Conservation (phyloP, 208 protist species). For the Acanthamoeba healyi region DNA sequence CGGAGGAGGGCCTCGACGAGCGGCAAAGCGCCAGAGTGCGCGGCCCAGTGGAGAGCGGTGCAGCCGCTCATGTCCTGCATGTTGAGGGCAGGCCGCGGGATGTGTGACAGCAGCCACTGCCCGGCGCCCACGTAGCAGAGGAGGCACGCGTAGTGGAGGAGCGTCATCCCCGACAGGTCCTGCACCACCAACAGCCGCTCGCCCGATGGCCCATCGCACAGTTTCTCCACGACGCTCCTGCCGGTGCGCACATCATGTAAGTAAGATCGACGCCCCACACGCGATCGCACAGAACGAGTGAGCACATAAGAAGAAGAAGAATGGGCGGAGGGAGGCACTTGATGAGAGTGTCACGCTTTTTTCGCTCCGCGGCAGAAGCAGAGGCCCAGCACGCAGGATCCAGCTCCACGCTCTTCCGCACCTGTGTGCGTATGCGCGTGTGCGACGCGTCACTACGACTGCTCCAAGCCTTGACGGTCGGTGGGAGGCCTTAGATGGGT, state of each 20-base stretch:
- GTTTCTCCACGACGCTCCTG: slow-evolving; percentile 32
- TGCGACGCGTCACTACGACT: not conserved
- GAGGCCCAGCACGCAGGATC: slow-evolving; percentile 22
- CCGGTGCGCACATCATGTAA: too few relatives aligned
- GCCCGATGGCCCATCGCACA: slow-evolving; percentile 14
- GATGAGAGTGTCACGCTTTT: slow-evolving; percentile 24
- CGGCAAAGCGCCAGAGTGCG: not conserved
- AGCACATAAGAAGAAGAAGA: not conserved
- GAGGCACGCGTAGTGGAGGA: slow-evolving; percentile 21
- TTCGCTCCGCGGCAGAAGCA: not conserved
- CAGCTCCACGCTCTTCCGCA: slow-evolving; percentile 8
- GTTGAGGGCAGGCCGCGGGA: slow-evolving; percentile 15
- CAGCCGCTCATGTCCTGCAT: slow-evolving; percentile 45
- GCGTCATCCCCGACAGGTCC: slow-evolving; percentile 22
- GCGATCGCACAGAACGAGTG: too few relatives aligned
- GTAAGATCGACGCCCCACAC: too few relatives aligned
- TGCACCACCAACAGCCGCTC: slow-evolving; percentile 32
- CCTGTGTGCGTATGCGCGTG: not conserved
- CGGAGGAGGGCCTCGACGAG: slow-evolving; percentile 6
- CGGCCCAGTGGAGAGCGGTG: slow-evolving; percentile 52
- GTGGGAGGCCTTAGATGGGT: too few relatives aligned
- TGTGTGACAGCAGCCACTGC: slow-evolving; percentile 34
- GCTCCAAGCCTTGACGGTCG: not conserved
- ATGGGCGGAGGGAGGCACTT: not conserved
- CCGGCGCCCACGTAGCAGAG: not conserved